Base-by-base conservation (phyloP, 768 basidiomycete species). In the Psilocybe cyanescens region DNA sequence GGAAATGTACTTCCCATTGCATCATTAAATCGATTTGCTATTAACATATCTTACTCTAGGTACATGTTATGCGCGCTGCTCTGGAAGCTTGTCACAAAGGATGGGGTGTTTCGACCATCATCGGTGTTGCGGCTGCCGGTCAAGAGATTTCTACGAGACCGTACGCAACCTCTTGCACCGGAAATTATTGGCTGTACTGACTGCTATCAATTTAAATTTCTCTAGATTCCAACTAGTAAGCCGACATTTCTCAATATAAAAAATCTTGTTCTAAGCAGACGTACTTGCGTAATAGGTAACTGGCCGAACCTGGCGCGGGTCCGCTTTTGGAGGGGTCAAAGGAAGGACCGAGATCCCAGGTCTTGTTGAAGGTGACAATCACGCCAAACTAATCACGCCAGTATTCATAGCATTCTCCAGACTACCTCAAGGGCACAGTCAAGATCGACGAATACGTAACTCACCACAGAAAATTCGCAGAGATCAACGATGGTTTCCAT, bases 31-130 rank as follows among this genome's bases (percentile, higher is more conserved):
- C 47, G n/a, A 24, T 31, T 29, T 1, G 17, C 54, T 9, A 28
- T 16, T 9, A 49, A 35, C 19, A 24, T 17, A 59, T 8, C 57
- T 24, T 37, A 49, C 49, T 30, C 31, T 31, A 91, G 90, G 91
- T 95, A 8, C 79, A 94, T 30, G 95, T 97, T 64, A 98, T 97
- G 96, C 87, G 96, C 62, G 81, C 89, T 52, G 97, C 97, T 28
- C 86, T 99, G 50, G 97, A 99, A 78, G 92, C 95, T n/a, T 98
- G 95, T 75, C 97, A 99, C 77, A 99, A 99, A 74, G 97, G 97
- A 12, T 99, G 97, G 97, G 97, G 97, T 67, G 90, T 98, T 46
- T 94, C 89, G 59, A 98, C 94, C 58, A 73, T 99, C 66, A 98
- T 99, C 61, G 97, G 97, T 62, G 97, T 99, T 45, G 97, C 97